Base-by-base conservation (phyloP, 1,139 yeast species). In the Magnusiomyces suaveolens region DNA sequence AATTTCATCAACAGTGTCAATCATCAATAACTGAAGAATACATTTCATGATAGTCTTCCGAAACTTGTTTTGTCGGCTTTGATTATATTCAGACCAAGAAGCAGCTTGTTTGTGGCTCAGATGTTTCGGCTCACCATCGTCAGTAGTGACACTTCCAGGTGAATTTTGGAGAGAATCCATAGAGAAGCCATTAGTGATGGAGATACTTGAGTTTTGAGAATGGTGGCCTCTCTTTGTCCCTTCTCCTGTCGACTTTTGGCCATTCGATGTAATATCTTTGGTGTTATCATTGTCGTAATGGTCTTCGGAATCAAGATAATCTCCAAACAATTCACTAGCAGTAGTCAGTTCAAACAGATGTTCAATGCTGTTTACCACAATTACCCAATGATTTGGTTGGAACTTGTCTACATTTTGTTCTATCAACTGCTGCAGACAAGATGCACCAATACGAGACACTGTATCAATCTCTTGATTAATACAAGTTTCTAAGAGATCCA, bases 391-490 rank as follows among this genome's bases (percentile, higher is more conserved):
- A 2, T 70, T 71, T 14, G 71, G 73, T 26, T 71, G 67, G 63
- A 92, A 86, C 63, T 79, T 81, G n/a, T 70, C 65, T 59, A 84
- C 80, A 67, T 92, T 94, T 60, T 86, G 86, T 33, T 83, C 72
- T 57, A 92, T 77, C 59, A 92, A 75, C 58, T 84, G 87, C 60
- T 85, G 84, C 57, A 92, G 76, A 68, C 98, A 90, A 12, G 92
- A 82, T 64, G 95, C 81, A 23, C 98, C 98, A 61, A 90, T 89
- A 63, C 95, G 78, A 0, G 97, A 95, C 63, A 94, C 90, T 0
- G 97, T 89, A 64, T 92, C 98, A 67, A 92, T 92, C 63, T 90
- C 97, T 69, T 92, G 98, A 64, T 96, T 88, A 53, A 92, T 87
- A 70, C 98, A 94, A 8, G 92, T 83, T 2, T 83, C 83, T 54